A percentile compares a stretch with the other conserved stretches of the same genome.
Evolutionary conservation across 2,329 filamentous ascomycete genomes (phyloP).

Genomic region (Fusarium multiceps): DNA sequence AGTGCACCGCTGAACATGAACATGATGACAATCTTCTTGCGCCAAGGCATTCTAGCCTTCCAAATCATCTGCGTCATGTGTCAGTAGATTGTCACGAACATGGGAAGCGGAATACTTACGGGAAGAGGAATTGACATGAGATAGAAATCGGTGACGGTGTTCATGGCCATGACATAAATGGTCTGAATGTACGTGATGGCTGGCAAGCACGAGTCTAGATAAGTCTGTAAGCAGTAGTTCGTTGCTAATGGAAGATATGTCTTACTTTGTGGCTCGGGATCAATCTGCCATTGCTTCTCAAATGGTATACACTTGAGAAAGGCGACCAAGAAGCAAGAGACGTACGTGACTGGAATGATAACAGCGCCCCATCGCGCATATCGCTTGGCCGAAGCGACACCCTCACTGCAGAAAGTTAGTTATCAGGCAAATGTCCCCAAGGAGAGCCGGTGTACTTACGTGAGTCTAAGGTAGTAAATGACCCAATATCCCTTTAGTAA

Average conservation of each 20-base stretch:
- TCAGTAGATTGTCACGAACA: not conserved
- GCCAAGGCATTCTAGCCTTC: not conserved
- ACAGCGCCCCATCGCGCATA: not conserved
- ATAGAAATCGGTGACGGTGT: not conserved
- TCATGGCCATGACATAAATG: conserved; percentile 1
- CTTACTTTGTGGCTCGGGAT: not conserved
- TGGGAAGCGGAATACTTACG: not conserved
- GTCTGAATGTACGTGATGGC: not conserved
- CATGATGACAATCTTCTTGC: conserved; percentile 3
- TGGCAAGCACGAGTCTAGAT: not conserved
- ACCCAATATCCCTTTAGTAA: not conserved
- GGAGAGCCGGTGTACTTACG: no score
- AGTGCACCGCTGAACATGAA: conserved; percentile 1
- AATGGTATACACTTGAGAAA: not conserved
- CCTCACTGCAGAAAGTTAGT: not conserved
- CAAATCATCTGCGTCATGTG: not conserved
- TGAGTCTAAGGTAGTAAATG: not conserved
- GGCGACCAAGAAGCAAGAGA: not conserved
- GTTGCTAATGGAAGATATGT: no score
- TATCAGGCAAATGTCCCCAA: no score
- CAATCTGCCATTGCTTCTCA: conserved; percentile 1
- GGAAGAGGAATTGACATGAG: not conserved
- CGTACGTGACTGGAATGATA: not conserved
- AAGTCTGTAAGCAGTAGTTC: not conserved
- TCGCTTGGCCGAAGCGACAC: not conserved